Conservation (phyloP, 1,284 basidiomycete genomes). For the Irpex sp. region DNA sequence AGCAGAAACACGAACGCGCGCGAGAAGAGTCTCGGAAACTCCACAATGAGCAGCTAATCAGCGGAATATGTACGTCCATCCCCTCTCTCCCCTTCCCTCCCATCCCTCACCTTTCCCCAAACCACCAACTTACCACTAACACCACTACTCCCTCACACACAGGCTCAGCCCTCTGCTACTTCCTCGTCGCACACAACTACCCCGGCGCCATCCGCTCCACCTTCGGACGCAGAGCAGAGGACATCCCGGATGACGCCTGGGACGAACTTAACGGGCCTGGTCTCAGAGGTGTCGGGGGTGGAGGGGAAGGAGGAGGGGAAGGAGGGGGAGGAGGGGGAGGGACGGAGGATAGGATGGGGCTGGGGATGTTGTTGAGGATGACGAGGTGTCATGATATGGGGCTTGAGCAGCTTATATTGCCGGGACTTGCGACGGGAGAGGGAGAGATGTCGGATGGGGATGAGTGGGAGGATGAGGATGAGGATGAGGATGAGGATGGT, state of each 20-base stretch:
- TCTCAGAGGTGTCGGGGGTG: too few species aligned
- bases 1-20: constrained; percentile 18
- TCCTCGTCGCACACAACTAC: constrained; percentile 63
- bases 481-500: neutral
- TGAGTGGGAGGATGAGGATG: constrained; percentile 12
- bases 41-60: constrained; percentile 61
- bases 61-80: constrained; percentile 63
- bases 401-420: constrained; percentile 65
- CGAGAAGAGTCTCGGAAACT: constrained; percentile 37
- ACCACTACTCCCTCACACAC: neutral
- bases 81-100: neutral
- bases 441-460: neutral
- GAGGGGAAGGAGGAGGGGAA: too few species aligned
- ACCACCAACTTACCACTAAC: too few species aligned
- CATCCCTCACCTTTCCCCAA: neutral
- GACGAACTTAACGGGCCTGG: constrained; percentile 46
- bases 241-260: constrained; percentile 67
- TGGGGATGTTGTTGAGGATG: constrained; percentile 73
- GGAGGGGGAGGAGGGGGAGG: constrained; percentile 10
- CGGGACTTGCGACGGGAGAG: constrained; percentile 24
- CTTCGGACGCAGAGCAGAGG: constrained; percentile 66
- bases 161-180: constrained; percentile 76
- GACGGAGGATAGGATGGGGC: constrained; percentile 38
- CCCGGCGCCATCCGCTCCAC: constrained; percentile 60
- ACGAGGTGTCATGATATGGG: constrained; percentile 71